phyloP scores from a whole-genome alignment of 768 basidiomycete genomes.

The Xerocomus spinulosus region DNA sequence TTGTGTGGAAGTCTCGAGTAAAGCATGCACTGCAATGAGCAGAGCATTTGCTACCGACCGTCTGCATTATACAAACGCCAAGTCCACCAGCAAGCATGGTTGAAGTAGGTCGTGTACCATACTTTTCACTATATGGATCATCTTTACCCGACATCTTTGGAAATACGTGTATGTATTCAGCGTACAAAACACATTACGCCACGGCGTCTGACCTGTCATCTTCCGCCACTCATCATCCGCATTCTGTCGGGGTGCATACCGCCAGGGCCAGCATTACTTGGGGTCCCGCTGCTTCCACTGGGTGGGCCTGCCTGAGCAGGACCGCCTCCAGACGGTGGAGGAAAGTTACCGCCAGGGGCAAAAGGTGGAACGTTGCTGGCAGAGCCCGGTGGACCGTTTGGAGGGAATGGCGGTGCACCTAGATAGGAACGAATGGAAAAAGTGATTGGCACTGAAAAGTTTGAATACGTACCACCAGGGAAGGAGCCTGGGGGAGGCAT shows the following conservation, averaged over 20 bases:
- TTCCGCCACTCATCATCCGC: conserved; percentile 61
- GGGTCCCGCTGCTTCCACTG: conserved; percentile 21
- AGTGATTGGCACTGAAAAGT: background rate
- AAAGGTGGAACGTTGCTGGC: conserved; percentile 30
- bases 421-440: conserved; percentile 4
- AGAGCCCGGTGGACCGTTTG: conserved; percentile 33
- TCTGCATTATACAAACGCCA: conserved; percentile 15
- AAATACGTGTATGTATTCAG: background rate
- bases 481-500: conserved; percentile 47
- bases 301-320: conserved; percentile 44
- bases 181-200: background rate
- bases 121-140: background rate
- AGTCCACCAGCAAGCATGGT: background rate
- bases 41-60: conserved; percentile 20
- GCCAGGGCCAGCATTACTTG: conserved; percentile 46
- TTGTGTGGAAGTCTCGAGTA: conserved; percentile 36
- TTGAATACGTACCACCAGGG: conserved; percentile 40
- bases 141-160: background rate
- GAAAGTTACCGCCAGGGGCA: conserved; percentile 31
- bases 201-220: conserved; percentile 3
- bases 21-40: conserved; percentile 16
- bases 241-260: conserved; percentile 82
- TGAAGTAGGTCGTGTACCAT: background rate
- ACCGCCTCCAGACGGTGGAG: conserved; percentile 36
- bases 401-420: conserved; percentile 52